Evolutionary conservation across 1,139 yeast species (phyloP), one percentile per base, ranked within the genome.

Genomic region (Yueomyces sp.): DNA sequence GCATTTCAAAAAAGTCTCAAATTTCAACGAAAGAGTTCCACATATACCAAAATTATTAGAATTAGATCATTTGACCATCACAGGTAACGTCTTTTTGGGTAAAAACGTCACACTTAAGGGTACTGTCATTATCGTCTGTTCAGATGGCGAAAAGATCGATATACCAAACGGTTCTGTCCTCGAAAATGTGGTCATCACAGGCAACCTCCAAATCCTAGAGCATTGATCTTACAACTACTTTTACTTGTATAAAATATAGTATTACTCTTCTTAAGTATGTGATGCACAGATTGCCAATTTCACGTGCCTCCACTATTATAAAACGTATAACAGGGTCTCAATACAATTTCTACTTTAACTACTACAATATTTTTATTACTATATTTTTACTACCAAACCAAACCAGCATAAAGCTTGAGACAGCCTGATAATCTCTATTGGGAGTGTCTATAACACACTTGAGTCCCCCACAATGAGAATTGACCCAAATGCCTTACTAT

Each of bases 1-100:
- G 44, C 95, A 87, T 64, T 91, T 85, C 74, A 91, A 91, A 68
- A 91, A 91, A 70, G 97, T 91, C 45, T 76, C 84, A 43, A 91
- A 84, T 52, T 91, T 91, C 75, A 93, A 81, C 66, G 66, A 76
- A 50, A 81, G 96, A 67, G 82, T 91, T 50, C 81, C 96, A 41
- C 95, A 89, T 62, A 93, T 91, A 78, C 98, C 98, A 52, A 84
- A 79, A 70, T 87, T 91, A 55, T 76, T 91, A 58, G 98, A 91
- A 69, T 78, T 91, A 59, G 98, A 91, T 64, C 98, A 91, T 65
- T 78, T 91, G 62, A 91, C 98, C 44, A 89, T 91, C 54, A 91
- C 98, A 44, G 98, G 98, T 67, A 89, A 91, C 62, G 98, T 93
- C 41, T 78, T 68, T 56, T 74, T 91, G 56, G 98, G 98, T 58